These are phyloP conservation scores for Mrakia blollopis DNA, from an alignment of 768 basidiomycete genomes.

Conservation along the genomic window DNA sequence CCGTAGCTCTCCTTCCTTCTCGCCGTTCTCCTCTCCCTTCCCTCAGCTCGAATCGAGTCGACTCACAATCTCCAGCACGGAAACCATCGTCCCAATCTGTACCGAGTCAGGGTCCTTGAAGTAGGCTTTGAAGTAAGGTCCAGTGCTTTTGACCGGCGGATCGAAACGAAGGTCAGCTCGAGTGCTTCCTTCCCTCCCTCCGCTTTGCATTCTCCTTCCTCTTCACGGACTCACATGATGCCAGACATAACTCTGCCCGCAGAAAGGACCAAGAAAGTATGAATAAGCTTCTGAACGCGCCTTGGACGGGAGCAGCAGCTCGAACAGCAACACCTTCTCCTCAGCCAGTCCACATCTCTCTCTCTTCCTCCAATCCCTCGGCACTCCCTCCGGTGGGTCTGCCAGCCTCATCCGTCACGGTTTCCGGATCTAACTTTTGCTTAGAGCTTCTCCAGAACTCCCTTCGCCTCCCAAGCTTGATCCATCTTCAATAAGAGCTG, in stretches of 20 bases:
- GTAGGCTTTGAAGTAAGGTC: slow-evolving; percentile 23
- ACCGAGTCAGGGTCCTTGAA: slow-evolving; percentile 16
- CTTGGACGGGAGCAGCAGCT: not conserved
- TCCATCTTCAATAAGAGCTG: too few species aligned
- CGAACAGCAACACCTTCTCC: not conserved
- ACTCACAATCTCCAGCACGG: slow-evolving; percentile 28
- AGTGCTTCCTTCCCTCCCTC: not conserved
- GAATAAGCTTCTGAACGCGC: not conserved
- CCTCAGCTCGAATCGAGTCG: too few species aligned
- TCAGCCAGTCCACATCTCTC: too few species aligned
- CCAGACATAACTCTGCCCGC: slow-evolving; percentile 22
- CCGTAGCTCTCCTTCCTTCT: too few species aligned
- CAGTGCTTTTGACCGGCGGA: not conserved
- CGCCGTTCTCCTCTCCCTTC: not conserved
- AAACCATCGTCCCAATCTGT: slow-evolving; percentile 30
- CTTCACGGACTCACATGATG: slow-evolving; percentile 10
- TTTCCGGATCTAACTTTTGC: too few species aligned
- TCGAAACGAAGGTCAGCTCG: not conserved
- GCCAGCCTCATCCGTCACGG: not conserved
- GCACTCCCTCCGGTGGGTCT: not conserved
- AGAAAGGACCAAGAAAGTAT: not conserved
- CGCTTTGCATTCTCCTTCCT: not conserved
- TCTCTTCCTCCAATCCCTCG: too few species aligned
- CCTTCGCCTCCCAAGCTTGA: too few species aligned
- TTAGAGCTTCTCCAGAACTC: too few species aligned